Evolutionary conservation across 495 filamentous ascomycete species (phyloP), one percentile per base, ranked within the genome.

Genomic region (Lichenothelia convexa): DNA sequence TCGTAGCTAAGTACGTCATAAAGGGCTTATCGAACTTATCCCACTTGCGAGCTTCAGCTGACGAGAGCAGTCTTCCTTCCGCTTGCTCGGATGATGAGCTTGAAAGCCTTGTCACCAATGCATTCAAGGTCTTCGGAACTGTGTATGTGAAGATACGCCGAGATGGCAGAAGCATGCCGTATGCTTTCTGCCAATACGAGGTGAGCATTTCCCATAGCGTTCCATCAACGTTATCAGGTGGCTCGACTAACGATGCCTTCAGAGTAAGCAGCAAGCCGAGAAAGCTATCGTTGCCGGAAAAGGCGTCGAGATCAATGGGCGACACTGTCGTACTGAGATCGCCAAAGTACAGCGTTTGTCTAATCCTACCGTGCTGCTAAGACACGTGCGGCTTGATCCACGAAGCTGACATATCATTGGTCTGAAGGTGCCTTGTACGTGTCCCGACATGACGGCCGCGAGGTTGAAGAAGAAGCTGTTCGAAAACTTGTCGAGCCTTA

Each of bases 121-220:
- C 53, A 15, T 75, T 76, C 48, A 50, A 51, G 16, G 42, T 45
- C 15, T 75, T 55, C 43, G 73, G 73, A 13, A 53, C 53, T 6
- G 65, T 70, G 30, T 75, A 61, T 38, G 69, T 74, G 34, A 78
- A 78, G 56, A 71, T 78, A 30, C 62, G 65, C 18, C 68, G 71
- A 8, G 73, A 72, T 45, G 33, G 26, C 18, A 56, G 54, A 18
- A 54, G 63, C 30, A 75, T 75, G 67, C 73, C 73, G 0, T 75
- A 65, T 41, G 72, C 72, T 1, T 78, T 78, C 42, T 64, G 58
- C 37, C 71, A 75, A 49, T 78, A 60, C 39, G 70, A 64, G 8
- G 70, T 72, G 49, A 33, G 31, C 16, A n/a, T n/a, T n/a, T n/a
- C n/a, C n/a, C n/a, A n/a, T 29, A 29, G 24, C 9, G 24, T 9